Evolutionary conservation across 2,329 filamentous ascomycete genomes (phyloP).

Genomic region (Fulvia fulva): DNA sequence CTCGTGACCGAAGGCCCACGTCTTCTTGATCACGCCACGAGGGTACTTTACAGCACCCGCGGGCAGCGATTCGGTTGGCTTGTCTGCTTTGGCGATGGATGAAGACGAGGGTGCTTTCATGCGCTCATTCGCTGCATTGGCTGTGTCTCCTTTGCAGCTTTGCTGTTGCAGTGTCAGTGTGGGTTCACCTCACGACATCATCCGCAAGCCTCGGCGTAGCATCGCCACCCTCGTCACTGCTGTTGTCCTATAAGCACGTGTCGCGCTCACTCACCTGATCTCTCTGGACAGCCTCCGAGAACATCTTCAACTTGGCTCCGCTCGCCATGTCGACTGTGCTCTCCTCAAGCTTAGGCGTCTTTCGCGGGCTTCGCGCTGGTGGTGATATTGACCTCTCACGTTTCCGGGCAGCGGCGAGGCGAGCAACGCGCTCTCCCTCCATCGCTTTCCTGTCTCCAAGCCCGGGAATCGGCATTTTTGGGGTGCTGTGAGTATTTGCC

Average conservation of each 20-base stretch:
- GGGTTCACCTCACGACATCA: not conserved
- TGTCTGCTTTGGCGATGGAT: not conserved
- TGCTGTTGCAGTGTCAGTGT: not conserved
- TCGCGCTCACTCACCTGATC: constrained; percentile 12
- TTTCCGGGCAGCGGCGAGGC: constrained; percentile 56
- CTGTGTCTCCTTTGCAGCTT: constrained; percentile 22
- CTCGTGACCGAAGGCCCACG: constrained; percentile 64
- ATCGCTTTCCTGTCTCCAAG: constrained; percentile 71
- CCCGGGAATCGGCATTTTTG: constrained; percentile 39
- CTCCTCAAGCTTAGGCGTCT: constrained; percentile 25
- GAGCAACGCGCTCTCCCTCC: constrained; percentile 76
- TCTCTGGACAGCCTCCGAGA: constrained; percentile 22
- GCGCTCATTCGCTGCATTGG: constrained; percentile 19
- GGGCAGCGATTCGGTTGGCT: not conserved
- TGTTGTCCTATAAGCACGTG: not conserved
- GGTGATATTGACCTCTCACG: constrained; percentile 48
- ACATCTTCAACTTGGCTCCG: constrained; percentile 25
- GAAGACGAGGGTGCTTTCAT: constrained; percentile 7
- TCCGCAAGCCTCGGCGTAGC: not conserved
- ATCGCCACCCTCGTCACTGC: not conserved
- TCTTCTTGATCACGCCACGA: constrained; percentile 71
- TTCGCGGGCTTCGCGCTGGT: constrained; percentile 22
- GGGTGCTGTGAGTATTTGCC: not conserved
- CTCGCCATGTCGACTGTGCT: constrained; percentile 16
- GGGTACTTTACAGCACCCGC: constrained; percentile 44